phyloP scores from a whole-genome alignment of 257 asterid genomes.

The Lycium barbarum region DNA sequence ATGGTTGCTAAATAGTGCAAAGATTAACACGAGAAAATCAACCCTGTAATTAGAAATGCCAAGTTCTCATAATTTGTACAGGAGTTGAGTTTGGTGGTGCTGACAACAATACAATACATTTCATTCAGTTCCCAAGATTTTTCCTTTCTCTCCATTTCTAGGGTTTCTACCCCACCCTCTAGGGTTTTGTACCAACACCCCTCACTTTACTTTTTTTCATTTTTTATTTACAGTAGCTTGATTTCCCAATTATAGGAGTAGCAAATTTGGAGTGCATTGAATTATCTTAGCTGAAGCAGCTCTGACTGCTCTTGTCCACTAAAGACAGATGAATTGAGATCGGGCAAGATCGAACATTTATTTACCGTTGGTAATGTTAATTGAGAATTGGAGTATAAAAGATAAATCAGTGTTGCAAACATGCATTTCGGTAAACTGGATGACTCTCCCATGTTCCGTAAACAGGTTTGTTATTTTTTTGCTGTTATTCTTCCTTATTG shows the following conservation, averaged over 20 bases:
- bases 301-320: background rate
- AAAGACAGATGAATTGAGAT: constrained; percentile 4
- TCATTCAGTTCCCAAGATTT: constrained; percentile 61
- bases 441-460: constrained; percentile 99
- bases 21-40: background rate
- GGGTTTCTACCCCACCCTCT: constrained; percentile 57
- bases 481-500: background rate
- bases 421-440: constrained; percentile 98
- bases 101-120: constrained; percentile 47
- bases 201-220: background rate
- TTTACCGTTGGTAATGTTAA: constrained; percentile 33
- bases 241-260: background rate
- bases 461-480: constrained; percentile 63
- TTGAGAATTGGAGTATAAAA: constrained; percentile 26
- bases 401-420: constrained; percentile 49
- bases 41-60: background rate
- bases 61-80: background rate
- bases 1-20: background rate
- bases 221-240: background rate
- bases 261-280: background rate
- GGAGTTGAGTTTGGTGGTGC: constrained; percentile 5
- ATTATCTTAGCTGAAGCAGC: background rate
- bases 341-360: constrained; percentile 49
- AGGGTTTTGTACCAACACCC: constrained; percentile 68
- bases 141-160: constrained; percentile 49